phyloP scores from a whole-genome alignment of 2,329 filamentous ascomycete genomes.

The Hypoxylon sp. region DNA sequence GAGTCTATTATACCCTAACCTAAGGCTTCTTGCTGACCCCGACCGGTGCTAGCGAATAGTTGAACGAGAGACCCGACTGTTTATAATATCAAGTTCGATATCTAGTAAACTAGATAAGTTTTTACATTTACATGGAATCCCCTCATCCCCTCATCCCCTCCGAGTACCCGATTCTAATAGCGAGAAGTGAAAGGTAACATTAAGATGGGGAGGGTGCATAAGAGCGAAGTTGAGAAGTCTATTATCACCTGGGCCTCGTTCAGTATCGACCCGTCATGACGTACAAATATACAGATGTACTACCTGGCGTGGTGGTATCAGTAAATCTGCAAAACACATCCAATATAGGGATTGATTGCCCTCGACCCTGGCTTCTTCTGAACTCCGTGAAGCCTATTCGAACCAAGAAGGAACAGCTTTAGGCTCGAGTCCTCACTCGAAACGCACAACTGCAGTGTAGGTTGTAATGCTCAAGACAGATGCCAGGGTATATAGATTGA shows the following conservation, averaged over 20 bases:
- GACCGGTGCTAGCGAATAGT: neutral
- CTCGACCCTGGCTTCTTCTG: conserved; percentile 24
- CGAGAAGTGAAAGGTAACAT: conserved; percentile 12
- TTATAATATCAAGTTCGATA: neutral
- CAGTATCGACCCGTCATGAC: conserved; percentile 4
- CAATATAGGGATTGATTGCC: neutral
- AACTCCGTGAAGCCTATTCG: conserved; percentile 22
- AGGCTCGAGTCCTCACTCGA: conserved; percentile 6
- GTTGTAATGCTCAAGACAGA: conserved; percentile 10
- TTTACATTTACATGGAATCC: neutral
- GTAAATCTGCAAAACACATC: conserved; percentile 1
- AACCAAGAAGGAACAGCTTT: conserved; percentile 9
- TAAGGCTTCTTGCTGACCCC: neutral
- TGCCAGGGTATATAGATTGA: conserved; percentile 37
- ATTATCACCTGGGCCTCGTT: conserved; percentile 3
- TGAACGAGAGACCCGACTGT: neutral
- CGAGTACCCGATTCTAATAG: conserved; percentile 16
- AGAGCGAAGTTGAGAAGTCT: conserved; percentile 28
- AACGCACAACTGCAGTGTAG: neutral
- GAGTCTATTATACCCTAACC: neutral
- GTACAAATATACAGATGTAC: conserved; percentile 4
- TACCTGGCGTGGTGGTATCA: neutral
- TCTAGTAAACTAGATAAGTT: neutral
- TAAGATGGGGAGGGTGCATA: neutral
- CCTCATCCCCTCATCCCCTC: conserved; percentile 2